Percentiles rank a stretch among this genome's conserved stretches.
phyloP scores from a whole-genome alignment of 345 rosid genomes.

The Syzygium aromaticum region DNA sequence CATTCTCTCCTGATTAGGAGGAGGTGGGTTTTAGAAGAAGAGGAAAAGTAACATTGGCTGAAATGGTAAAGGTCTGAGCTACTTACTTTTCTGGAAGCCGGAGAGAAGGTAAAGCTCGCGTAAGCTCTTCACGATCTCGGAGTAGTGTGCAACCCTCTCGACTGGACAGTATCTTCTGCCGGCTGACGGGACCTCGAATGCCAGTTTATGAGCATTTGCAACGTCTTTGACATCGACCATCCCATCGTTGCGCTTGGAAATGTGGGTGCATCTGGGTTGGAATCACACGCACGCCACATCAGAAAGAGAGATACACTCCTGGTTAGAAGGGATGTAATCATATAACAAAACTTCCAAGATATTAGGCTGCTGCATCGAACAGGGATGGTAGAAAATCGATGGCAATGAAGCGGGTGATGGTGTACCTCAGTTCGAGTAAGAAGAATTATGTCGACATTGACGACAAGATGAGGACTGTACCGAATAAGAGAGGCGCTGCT shows the following conservation, averaged over 20 bases:
- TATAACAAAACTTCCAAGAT: background rate
- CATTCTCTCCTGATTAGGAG: too few species aligned
- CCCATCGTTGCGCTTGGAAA: conserved; percentile 62
- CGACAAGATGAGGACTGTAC: too few species aligned
- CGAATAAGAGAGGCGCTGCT: too few species aligned
- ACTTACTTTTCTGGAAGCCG: conserved; percentile 73
- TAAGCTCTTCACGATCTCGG: conserved; percentile 54
- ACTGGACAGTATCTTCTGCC: conserved; percentile 76
- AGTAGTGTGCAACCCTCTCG: conserved; percentile 69
- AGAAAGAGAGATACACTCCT: background rate
- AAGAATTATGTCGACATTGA: too few species aligned
- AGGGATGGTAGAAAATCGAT: too few species aligned
- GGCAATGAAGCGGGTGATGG: too few species aligned
- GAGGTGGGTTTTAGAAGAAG: too few species aligned
- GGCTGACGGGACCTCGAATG: conserved; percentile 70
- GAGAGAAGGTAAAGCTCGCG: conserved; percentile 53
- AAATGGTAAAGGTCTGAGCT: too few species aligned
- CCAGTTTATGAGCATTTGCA: conserved; percentile 76
- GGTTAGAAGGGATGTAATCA: background rate
- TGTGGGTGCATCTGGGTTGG: conserved; percentile 47
- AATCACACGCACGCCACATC: background rate
- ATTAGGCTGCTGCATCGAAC: background rate
- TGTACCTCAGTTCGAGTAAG: too few species aligned
- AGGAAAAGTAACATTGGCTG: too few species aligned
- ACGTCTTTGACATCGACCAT: conserved; percentile 85